Evolutionary conservation across 2,329 filamentous ascomycete species (phyloP).

Genomic region (Curvularia sp.): DNA sequence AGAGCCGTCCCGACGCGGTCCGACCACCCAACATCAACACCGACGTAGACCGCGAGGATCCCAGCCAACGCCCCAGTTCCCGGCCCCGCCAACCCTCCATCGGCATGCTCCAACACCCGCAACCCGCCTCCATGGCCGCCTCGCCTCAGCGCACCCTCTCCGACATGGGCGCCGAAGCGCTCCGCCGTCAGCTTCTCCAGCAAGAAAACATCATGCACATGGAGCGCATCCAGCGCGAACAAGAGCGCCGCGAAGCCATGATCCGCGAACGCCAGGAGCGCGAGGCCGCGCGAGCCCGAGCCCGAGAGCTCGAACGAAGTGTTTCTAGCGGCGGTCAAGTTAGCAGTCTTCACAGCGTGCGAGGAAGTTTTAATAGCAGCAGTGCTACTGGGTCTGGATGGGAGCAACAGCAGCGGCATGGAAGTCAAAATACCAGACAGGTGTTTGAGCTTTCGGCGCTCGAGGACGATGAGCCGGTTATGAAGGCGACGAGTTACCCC

Average conservation of each 20-base stretch:
- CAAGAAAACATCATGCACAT: slow-evolving; percentile 44
- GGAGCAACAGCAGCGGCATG: slow-evolving; percentile 35
- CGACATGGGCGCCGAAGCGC: slow-evolving; percentile 48
- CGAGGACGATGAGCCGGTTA: slow-evolving; percentile 60
- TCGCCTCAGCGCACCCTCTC: slow-evolving; percentile 45
- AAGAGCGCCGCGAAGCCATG: slow-evolving; percentile 36
- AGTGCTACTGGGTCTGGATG: slow-evolving; percentile 29
- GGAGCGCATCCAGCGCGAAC: slow-evolving; percentile 41
- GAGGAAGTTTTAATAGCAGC: slow-evolving; percentile 35
- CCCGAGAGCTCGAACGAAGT: slow-evolving; percentile 45
- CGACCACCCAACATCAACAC: slow-evolving; percentile 44
- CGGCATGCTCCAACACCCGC: slow-evolving; percentile 47
- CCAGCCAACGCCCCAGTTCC: slow-evolving; percentile 26
- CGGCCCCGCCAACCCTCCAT: slow-evolving; percentile 44
- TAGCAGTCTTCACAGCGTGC: slow-evolving; percentile 41
- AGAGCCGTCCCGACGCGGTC: slow-evolving; percentile 35
- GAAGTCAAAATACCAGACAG: slow-evolving; percentile 25
- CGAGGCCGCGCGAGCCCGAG: slow-evolving; percentile 41
- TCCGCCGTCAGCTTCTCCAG: slow-evolving; percentile 44
- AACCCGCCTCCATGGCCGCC: slow-evolving; percentile 51
- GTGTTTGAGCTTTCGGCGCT: slow-evolving; percentile 48
- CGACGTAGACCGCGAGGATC: slow-evolving; percentile 11
- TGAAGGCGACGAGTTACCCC: slow-evolving; percentile 73
- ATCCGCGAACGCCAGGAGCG: slow-evolving; percentile 38
- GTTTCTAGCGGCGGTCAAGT: slow-evolving; percentile 42